phyloP scores from a whole-genome alignment of 1,284 basidiomycete genomes.

The Fomitiporia mediterranea region DNA sequence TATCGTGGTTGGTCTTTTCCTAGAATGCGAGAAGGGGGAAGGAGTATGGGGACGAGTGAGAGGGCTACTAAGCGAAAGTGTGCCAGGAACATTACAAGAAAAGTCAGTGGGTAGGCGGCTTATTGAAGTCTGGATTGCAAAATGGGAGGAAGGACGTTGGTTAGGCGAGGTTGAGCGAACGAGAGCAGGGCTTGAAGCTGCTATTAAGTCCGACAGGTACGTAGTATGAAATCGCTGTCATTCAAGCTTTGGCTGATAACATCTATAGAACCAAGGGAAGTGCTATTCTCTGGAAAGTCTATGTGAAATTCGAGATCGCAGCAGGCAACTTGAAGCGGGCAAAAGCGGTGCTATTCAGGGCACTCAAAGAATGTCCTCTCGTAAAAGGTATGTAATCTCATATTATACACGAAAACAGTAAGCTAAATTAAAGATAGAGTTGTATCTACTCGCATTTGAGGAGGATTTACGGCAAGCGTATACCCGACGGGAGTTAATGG shows the following conservation, averaged over 20 bases:
- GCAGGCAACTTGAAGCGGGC: slow-evolving; percentile 57
- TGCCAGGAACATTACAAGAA: slow-evolving; percentile 29
- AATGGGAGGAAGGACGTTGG: slow-evolving; percentile 74
- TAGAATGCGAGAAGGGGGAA: slow-evolving; percentile 74
- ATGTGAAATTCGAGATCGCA: slow-evolving; percentile 79
- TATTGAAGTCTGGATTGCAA: slow-evolving; percentile 69
- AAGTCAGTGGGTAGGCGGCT: slow-evolving; percentile 57
- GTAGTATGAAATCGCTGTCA: slow-evolving; percentile 22
- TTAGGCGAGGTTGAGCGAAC: slow-evolving; percentile 64
- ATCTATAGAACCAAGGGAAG: slow-evolving; percentile 59
- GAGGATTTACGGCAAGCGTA: slow-evolving; percentile 62
- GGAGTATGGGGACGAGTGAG: slow-evolving; percentile 69
- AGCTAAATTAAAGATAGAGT: slow-evolving; percentile 45
- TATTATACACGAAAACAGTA: slow-evolving; percentile 9
- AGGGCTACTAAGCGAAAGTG: slow-evolving; percentile 44
- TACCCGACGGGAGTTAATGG: slow-evolving; percentile 59
- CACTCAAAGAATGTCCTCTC: slow-evolving; percentile 77
- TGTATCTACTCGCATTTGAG: slow-evolving; percentile 85
- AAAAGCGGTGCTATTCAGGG: slow-evolving; percentile 76
- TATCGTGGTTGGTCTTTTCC: slow-evolving; percentile 67
- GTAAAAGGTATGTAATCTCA: slow-evolving; percentile 54
- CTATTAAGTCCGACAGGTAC: slow-evolving; percentile 63
- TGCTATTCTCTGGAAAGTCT: slow-evolving; percentile 71
- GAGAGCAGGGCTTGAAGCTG: slow-evolving; percentile 53
- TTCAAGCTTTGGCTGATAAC: slow-evolving; percentile 2